Percentiles rank a stretch among this genome's conserved stretches.
These are phyloP conservation scores for Asterella californica DNA, from an alignment of 225 moss, liverwort and hornwort species.

Conservation along the genomic window DNA sequence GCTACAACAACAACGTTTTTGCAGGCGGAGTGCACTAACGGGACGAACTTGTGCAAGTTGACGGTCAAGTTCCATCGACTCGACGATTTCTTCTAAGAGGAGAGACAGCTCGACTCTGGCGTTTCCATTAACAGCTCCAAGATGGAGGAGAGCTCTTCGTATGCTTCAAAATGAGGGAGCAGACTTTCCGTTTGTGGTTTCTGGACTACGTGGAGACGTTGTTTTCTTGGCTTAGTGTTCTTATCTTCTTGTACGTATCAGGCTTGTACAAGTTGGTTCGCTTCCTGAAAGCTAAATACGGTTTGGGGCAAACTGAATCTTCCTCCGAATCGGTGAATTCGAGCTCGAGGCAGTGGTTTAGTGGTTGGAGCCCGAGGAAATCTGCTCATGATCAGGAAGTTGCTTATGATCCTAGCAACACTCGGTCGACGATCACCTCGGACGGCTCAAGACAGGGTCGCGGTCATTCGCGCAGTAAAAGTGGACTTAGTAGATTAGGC, in stretches of 20 bases:
- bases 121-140: background rate
- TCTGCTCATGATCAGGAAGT: too few species aligned
- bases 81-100: background rate
- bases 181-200: background rate
- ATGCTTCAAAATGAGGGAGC: background rate
- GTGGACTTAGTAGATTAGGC: too few species aligned
- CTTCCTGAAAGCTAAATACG: too few species aligned
- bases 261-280: background rate
- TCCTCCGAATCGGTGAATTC: too few species aligned
- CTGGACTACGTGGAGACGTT: background rate
- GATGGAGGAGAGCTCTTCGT: slow-evolving; percentile 1
- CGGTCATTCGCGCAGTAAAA: too few species aligned
- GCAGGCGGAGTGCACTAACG: background rate
- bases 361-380: too few species aligned
- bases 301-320: too few species aligned
- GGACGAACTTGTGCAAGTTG: slow-evolving; percentile 1
- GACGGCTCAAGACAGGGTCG: too few species aligned
- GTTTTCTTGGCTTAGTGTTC: slow-evolving; percentile 1
- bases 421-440: too few species aligned
- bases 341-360: too few species aligned
- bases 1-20: background rate
- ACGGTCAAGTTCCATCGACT: background rate
- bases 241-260: background rate
- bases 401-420: too few species aligned
- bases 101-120: background rate